Evolutionary conservation across 352 stramenopile genomes (phyloP), one percentile per base, ranked within the genome.

Genomic region (Phytophthora sansomeana): DNA sequence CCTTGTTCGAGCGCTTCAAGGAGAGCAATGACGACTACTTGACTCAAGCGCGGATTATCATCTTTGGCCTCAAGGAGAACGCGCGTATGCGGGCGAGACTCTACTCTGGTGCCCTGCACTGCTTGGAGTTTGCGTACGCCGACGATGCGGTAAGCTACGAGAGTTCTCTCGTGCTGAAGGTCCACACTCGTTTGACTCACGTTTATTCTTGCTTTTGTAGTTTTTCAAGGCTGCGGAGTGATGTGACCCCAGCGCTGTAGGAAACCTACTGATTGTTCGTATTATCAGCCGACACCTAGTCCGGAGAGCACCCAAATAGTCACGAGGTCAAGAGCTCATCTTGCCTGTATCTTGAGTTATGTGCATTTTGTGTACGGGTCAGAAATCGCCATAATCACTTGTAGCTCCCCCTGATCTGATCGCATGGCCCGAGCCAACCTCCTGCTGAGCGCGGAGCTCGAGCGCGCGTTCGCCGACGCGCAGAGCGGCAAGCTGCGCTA

Each of bases 1-100:
- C 82, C 49, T 75, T 95, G 33, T 93, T 89, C 64, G 87, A 93
- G 54, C 85, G 87, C 10, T 93, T 91, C 41, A 92, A 89, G 51
- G 81, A 95, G 39, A 92, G 72, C 64, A 87, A 81, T 43, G 82
- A 83, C 11, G 83, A 93, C 50, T 95, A 95, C 75, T 78, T 78
- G 44, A 69, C 73, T 42, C 88, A 91, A 67, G 80, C 87, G 29
- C 85, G 87, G 11, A 84, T 85, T 55, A 85, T 95, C 64, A 92
- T 85, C 35, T 93, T 95, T 70, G 84, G 83, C 6, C 65, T 95
- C 21, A 88, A 90, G 63, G 76, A 83, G 32, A 91, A 93, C 71
- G 65, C 70, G 26, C 64, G 71, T 24, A 80, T 91, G 56, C 80
- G 78, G 19, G 75, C 91, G 32, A 81, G 86, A 21, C 78, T 95